phyloP scores from a whole-genome alignment of 2,329 filamentous ascomycete species.

The Cercospora citrullina region DNA sequence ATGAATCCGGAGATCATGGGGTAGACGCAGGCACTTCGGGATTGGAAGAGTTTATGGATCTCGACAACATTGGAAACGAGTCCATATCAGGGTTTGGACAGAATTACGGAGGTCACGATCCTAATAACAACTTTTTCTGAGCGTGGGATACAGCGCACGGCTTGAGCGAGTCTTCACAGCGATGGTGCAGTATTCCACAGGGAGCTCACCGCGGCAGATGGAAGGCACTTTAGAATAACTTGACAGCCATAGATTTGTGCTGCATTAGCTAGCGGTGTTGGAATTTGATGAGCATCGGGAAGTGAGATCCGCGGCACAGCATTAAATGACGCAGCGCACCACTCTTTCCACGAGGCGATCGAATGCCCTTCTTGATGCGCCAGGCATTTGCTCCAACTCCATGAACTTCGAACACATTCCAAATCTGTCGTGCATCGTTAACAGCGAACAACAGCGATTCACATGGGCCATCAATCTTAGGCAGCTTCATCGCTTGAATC shows the following conservation, averaged over 20 bases:
- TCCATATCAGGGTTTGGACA: slow-evolving; percentile 34
- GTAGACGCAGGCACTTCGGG: slow-evolving; percentile 12
- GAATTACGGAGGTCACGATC: slow-evolving; percentile 27
- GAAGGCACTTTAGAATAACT: background rate
- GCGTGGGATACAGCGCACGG: background rate
- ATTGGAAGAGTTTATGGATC: slow-evolving; percentile 47
- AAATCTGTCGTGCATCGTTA: background rate
- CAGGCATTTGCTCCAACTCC: background rate
- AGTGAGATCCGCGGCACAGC: background rate
- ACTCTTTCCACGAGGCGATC: background rate
- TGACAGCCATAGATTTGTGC: background rate
- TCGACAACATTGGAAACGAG: slow-evolving; percentile 37
- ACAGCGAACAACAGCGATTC: background rate
- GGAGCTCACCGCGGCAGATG: background rate
- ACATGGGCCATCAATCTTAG: background rate
- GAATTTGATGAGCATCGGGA: background rate
- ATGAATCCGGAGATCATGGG: slow-evolving; percentile 15
- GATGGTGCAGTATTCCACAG: background rate
- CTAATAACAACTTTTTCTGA: slow-evolving; percentile 14
- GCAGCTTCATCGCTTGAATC: slow-evolving; percentile 9
- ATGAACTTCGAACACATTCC: background rate
- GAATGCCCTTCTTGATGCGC: background rate
- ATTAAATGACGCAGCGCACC: background rate
- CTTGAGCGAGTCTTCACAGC: background rate
- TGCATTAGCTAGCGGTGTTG: background rate